phyloP scores from a whole-genome alignment of 2,329 filamentous ascomycete genomes.

The Stagonosporopsis chrysanthemi region DNA sequence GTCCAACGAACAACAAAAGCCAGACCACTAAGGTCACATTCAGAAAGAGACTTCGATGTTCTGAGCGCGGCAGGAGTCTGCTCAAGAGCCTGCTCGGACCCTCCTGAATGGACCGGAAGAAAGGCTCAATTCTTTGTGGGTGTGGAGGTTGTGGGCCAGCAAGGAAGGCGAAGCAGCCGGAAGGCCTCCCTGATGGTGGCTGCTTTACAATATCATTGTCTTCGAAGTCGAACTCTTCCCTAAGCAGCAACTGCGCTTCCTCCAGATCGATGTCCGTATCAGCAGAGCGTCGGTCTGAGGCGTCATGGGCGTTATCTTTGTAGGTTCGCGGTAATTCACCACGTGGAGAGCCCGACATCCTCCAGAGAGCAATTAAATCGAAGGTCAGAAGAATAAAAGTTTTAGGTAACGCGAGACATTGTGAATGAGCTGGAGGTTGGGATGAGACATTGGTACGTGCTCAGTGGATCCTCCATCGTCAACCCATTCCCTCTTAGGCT shows the following conservation, averaged over 20 bases:
- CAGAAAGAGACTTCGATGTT: constrained; percentile 64
- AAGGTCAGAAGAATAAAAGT: background rate
- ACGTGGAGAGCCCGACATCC: constrained; percentile 1
- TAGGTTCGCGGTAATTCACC: background rate
- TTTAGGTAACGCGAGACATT: constrained; percentile 9
- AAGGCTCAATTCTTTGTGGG: constrained; percentile 53
- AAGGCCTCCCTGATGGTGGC: background rate
- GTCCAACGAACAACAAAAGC: constrained; percentile 70
- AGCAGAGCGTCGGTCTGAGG: constrained; percentile 8
- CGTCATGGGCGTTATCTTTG: constrained; percentile 20
- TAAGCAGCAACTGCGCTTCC: constrained; percentile 37
- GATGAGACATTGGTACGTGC: constrained; percentile 18
- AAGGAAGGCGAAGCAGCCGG: constrained; percentile 42
- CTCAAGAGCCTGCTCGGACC: constrained; percentile 67
- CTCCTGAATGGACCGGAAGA: constrained; percentile 71
- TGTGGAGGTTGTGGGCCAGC: constrained; percentile 54
- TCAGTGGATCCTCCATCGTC: background rate
- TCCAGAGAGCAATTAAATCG: background rate
- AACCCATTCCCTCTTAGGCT: background rate
- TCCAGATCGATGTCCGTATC: constrained; percentile 30
- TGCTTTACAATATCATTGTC: constrained; percentile 21
- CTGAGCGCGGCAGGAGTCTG: constrained; percentile 62
- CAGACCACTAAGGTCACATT: constrained; percentile 67
- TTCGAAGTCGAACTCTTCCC: constrained; percentile 39
- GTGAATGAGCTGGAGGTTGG: constrained; percentile 2